phyloP scores from a whole-genome alignment of 805 yeast genomes.

The Candida piceae region DNA sequence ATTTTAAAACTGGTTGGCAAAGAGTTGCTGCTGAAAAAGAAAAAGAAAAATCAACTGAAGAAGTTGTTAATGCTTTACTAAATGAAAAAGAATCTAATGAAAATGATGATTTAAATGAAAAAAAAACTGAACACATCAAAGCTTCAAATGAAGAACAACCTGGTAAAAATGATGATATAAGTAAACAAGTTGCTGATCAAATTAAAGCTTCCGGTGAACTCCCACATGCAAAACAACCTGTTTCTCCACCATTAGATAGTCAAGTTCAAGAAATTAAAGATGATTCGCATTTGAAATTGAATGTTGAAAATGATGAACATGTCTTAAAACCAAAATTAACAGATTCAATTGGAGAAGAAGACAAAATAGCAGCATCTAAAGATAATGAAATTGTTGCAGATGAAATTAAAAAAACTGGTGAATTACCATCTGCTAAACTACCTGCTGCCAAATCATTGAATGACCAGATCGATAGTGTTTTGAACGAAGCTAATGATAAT shows the following conservation, averaged over 20 bases:
- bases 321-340: neutral
- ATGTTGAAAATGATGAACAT: neutral
- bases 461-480: conserved; percentile 21
- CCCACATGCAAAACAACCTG: neutral
- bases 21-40: conserved; percentile 23
- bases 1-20: conserved; percentile 60
- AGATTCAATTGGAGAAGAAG: conserved; percentile 5
- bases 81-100: neutral
- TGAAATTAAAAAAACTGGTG: conserved; percentile 17
- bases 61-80: neutral
- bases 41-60: neutral
- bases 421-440: conserved; percentile 21
- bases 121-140: too few relatives aligned
- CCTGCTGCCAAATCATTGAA: conserved; percentile 25
- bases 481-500: conserved; percentile 7
- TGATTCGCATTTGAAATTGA: neutral
- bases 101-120: too few relatives aligned
- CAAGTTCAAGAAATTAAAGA: neutral
- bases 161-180: neutral
- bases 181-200: neutral
- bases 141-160: too few relatives aligned
- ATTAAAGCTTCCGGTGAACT: neutral
- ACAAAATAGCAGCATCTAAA: conserved; percentile 11
- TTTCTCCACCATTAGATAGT: conserved; percentile 1
- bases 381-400: conserved; percentile 22